phyloP scores from a whole-genome alignment of 2,329 filamentous ascomycete species.

The Colletotrichum tofieldiae region DNA sequence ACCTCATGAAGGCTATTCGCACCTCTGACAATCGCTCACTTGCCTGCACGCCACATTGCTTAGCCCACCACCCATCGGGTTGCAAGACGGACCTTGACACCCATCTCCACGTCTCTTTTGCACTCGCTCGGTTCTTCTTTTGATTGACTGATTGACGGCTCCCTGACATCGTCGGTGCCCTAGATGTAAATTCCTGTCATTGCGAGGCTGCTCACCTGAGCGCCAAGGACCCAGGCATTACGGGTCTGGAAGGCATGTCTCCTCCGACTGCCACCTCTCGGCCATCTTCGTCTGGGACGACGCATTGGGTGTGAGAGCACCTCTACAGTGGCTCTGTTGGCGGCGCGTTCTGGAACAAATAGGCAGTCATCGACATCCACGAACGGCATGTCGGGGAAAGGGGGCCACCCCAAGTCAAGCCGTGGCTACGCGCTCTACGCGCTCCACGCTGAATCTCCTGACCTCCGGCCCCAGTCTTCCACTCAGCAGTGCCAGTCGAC shows the following conservation, averaged over 20 bases:
- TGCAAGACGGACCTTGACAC: conserved; percentile 17
- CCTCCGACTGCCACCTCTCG: background rate
- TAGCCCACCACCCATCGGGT: conserved; percentile 3
- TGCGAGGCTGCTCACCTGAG: conserved; percentile 13
- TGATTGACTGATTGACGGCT: conserved; percentile 33
- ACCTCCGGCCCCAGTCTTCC: conserved; percentile 22
- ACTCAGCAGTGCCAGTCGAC: background rate
- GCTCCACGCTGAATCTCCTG: conserved; percentile 1
- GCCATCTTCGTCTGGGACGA: background rate
- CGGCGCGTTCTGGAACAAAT: conserved; percentile 33
- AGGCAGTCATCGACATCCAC: conserved; percentile 23
- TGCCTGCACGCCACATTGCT: conserved; percentile 8
- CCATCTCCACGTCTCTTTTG: conserved; percentile 19
- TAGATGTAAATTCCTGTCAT: conserved; percentile 18
- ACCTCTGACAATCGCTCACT: conserved; percentile 1
- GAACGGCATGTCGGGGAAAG: conserved; percentile 38
- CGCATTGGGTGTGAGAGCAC: conserved; percentile 1
- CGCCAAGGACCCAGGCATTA: background rate
- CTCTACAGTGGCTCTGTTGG: background rate
- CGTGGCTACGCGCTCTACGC: conserved; percentile 2
- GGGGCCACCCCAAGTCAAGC: conserved; percentile 30
- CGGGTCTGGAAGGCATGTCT: background rate
- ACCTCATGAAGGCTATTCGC: conserved; percentile 3
- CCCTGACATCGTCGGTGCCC: conserved; percentile 33
- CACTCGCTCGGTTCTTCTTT: conserved; percentile 22